phyloP scores from a whole-genome alignment of 257 asterid species.

The Leonotis leonurus region DNA sequence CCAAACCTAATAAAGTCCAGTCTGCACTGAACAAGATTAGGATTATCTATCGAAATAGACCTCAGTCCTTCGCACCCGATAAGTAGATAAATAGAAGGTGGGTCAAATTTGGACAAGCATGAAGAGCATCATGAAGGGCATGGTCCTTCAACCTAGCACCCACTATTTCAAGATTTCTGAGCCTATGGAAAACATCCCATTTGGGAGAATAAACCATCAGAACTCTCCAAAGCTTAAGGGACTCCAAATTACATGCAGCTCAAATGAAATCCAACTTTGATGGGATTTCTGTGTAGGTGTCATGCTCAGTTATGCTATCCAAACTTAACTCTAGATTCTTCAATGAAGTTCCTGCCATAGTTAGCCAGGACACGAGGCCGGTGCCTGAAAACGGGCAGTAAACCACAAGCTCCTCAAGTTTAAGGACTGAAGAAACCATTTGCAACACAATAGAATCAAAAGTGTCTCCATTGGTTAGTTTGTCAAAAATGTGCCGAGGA shows the following conservation, averaged over 20 bases:
- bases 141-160: conserved; percentile 80
- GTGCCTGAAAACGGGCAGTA: conserved; percentile 70
- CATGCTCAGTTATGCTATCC: conserved; percentile 60
- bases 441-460: conserved; percentile 54
- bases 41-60: conserved; percentile 48
- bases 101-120: conserved; percentile 70
- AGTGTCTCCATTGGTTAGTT: conserved; percentile 35
- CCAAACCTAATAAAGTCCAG: conserved; percentile 80
- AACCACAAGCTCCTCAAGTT: conserved; percentile 71
- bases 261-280: conserved; percentile 72
- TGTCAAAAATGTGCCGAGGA: conserved; percentile 71
- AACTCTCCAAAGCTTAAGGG: conserved; percentile 91
- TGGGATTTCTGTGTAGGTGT: conserved; percentile 29
- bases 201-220: conserved; percentile 63
- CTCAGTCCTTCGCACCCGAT: conserved; percentile 89
- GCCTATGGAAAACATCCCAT: conserved; percentile 70
- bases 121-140: conserved; percentile 50
- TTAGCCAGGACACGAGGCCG: conserved; percentile 71
- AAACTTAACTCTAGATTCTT: conserved; percentile 78
- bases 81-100: conserved; percentile 66
- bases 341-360: conserved; percentile 41
- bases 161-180: conserved; percentile 80
- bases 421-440: conserved; percentile 45
- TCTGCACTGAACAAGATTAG: conserved; percentile 59
- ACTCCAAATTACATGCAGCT: conserved; percentile 68